Evolutionary conservation across 768 basidiomycete genomes (phyloP).

Genomic region (Tricholoma hemisulphureum): DNA sequence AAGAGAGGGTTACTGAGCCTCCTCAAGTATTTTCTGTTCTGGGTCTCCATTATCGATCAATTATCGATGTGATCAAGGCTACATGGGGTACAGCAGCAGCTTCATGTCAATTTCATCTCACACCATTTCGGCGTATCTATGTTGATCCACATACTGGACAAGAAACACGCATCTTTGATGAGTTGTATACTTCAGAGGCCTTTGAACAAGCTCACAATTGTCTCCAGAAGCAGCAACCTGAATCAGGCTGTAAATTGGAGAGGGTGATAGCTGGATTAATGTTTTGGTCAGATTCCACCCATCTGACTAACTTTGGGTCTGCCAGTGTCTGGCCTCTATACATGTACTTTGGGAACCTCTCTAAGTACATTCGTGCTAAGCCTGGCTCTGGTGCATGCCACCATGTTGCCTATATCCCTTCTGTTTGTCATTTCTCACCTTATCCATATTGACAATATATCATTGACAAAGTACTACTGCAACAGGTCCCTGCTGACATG

Average conservation of each 20-base stretch:
- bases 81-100: slow-evolving; percentile 12
- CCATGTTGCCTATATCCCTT: slow-evolving; percentile 28
- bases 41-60: slow-evolving; percentile 22
- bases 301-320: slow-evolving; percentile 28
- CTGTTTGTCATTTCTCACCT: slow-evolving; percentile 19
- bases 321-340: slow-evolving; percentile 31
- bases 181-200: slow-evolving; percentile 16
- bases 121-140: slow-evolving; percentile 22
- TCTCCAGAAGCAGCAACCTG: slow-evolving; percentile 10
- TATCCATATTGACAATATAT: no score
- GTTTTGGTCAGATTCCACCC: no score
- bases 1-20: no score
- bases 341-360: slow-evolving; percentile 31
- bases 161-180: not conserved
- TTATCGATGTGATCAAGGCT: slow-evolving; percentile 23
- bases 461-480: slow-evolving; percentile 34
- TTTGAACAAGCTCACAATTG: slow-evolving; percentile 18
- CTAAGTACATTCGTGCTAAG: slow-evolving; percentile 31
- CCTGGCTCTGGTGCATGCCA: slow-evolving; percentile 18
- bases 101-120: slow-evolving; percentile 20
- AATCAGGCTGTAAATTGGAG: no score
- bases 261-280: no score
- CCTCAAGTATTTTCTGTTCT: slow-evolving; percentile 19
- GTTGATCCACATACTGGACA: slow-evolving; percentile 5
- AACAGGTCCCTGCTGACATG: slow-evolving; percentile 21